Base-by-base conservation (phyloP, 371 early-diverging fungal genomes). In the Mortierella sp. region DNA sequence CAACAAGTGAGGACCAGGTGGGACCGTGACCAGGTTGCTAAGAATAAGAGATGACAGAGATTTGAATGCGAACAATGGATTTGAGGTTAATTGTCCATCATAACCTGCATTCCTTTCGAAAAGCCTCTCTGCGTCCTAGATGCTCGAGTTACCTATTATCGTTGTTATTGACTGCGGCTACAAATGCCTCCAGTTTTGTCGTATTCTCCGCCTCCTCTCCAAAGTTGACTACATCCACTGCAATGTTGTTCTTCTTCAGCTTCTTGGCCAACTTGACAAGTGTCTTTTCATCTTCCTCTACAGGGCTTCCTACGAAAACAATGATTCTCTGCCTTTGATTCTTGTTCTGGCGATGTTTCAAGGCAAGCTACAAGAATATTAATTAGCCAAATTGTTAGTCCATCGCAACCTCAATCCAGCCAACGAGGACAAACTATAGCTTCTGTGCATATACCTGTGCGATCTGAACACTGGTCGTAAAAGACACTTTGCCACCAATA, bases 311-410 rank as follows among this genome's bases (percentile, higher is more conserved):
- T 7, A 97, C 95, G 88, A 99, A 98, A 22, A 94, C 96, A 78
- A 99, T 91, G 60, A 99, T 93, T 55, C 97, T 86, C 85, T 97
- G 98, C 63, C 92, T 90, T 84, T 97, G 97, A 77, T 97, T 95
- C 87, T 96, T 97, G 87, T 97, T 97, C 70, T 96, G 96, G 66
- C 99, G 94, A 86, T 98, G 97, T 86, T 98, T 98, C 79, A 98
- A 85, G 24, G 95, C 97, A 65, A 98, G 91, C 96, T 96, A 84
- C n/a, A 41, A 36, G 41, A 16, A 19, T 38, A 1, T 22, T 13
- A 38, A 21, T 55, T 55, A 1, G 65, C 19, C 15, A n/a, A 16
- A 57, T 9, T 28, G 28, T 55, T 55, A 55, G 32, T 22, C 24
- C 11, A 32, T 28, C 16, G 0, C 16, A 13, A 28, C 55, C 10